Conservation (phyloP, 2,329 filamentous ascomycete genomes). For the Ceratocystis harringtonii region DNA sequence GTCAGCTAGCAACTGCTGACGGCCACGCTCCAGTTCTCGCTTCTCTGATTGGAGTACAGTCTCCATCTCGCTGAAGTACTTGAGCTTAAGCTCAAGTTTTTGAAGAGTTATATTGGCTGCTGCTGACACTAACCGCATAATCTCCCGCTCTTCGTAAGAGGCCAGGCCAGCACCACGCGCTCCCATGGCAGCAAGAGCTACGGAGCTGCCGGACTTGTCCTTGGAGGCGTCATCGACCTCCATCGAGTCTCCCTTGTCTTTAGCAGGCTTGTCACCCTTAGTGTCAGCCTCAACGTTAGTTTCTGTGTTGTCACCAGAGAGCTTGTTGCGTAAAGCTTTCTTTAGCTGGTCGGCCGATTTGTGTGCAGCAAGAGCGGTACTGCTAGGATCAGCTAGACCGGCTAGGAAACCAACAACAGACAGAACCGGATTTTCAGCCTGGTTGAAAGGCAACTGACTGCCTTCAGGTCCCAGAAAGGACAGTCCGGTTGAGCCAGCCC, state of each 20-base stretch:
- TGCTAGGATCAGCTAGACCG: conserved; percentile 74
- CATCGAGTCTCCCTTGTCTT: conserved; percentile 41
- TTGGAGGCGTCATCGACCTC: conserved; percentile 37
- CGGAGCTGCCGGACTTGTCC: conserved; percentile 43
- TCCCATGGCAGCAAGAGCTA: conserved; percentile 73
- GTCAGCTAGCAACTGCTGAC: conserved; percentile 88
- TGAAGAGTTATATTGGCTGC: conserved; percentile 88
- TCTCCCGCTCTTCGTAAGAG: conserved; percentile 91
- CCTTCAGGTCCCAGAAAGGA: conserved; percentile 55
- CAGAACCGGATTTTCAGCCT: conserved; percentile 90
- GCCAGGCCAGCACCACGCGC: conserved; percentile 76
- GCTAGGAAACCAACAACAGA: conserved; percentile 91
- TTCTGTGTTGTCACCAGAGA: conserved; percentile 40
- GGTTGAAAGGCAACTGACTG: conserved; percentile 75
- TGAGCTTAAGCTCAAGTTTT: conserved; percentile 88
- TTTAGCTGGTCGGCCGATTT: conserved; percentile 79
- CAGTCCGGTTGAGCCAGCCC: conserved; percentile 41
- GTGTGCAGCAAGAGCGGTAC: conserved; percentile 78
- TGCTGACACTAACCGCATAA: conserved; percentile 82
- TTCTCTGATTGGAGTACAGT: conserved; percentile 80
- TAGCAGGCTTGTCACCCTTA: conserved; percentile 26
- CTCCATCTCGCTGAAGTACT: conserved; percentile 95
- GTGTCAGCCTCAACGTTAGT: neutral
- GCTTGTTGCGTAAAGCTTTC: conserved; percentile 59
- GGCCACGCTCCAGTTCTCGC: conserved; percentile 76